Evolutionary conservation across 164 flowering plant species (phyloP).

Genomic region (Tetracentron sinense): DNA sequence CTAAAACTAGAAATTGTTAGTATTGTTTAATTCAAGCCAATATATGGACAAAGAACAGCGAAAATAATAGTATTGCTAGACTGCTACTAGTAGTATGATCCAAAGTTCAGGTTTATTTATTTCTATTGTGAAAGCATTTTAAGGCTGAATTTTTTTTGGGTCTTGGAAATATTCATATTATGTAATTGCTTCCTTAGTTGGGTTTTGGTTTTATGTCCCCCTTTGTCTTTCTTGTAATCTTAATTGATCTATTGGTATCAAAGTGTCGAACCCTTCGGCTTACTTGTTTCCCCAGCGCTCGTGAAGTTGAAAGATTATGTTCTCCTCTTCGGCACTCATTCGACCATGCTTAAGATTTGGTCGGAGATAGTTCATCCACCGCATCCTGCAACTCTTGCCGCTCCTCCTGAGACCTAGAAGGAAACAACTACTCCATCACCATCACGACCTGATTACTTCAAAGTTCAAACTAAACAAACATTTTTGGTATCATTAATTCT

Average conservation of each 20-base stretch:
- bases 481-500: background rate
- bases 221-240: too few relatives aligned
- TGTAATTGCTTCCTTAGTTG: too few relatives aligned
- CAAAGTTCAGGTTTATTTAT: too few relatives aligned
- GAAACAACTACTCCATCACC: background rate
- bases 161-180: too few relatives aligned
- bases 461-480: background rate
- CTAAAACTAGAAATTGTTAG: slow-evolving; percentile 21
- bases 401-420: slow-evolving; percentile 60
- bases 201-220: too few relatives aligned
- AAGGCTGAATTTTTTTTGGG: too few relatives aligned
- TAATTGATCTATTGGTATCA: too few relatives aligned
- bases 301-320: slow-evolving; percentile 51
- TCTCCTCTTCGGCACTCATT: slow-evolving; percentile 51
- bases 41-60: background rate
- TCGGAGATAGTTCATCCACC: slow-evolving; percentile 77
- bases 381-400: slow-evolving; percentile 77
- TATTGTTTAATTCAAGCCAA: background rate
- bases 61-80: too few relatives aligned
- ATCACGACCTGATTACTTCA: background rate
- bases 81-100: too few relatives aligned
- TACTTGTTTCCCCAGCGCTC: slow-evolving; percentile 77
- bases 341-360: slow-evolving; percentile 60
- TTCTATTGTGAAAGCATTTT: too few relatives aligned
- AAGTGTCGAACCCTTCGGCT: too few relatives aligned